Conservation (phyloP, 2,329 filamentous ascomycete species). For the Ophiosphaerella korrae region DNA sequence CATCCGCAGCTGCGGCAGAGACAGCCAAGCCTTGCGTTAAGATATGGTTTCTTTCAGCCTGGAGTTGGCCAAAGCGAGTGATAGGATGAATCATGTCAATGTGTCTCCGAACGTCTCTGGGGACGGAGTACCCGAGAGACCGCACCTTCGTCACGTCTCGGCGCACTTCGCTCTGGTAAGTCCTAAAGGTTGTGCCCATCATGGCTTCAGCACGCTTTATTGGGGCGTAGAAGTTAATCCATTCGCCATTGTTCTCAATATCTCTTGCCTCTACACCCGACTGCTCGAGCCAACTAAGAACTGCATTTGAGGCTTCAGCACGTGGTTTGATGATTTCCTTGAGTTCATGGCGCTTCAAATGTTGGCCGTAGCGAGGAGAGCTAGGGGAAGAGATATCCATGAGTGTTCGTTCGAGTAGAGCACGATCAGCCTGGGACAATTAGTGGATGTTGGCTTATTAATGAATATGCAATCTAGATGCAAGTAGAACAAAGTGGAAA, state of each 20-base stretch:
- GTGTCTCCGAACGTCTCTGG: slow-evolving; percentile 58
- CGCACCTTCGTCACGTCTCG: slow-evolving; percentile 56
- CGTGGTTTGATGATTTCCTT: slow-evolving; percentile 60
- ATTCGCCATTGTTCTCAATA: slow-evolving; percentile 61
- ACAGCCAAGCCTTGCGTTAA: slow-evolving; percentile 33
- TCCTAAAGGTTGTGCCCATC: slow-evolving; percentile 62
- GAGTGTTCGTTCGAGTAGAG: slow-evolving; percentile 62
- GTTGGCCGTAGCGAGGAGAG: slow-evolving; percentile 63
- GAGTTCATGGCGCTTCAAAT: slow-evolving; percentile 66
- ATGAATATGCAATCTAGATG: not conserved
- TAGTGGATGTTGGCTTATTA: slow-evolving; percentile 9
- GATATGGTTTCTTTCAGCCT: slow-evolving; percentile 48
- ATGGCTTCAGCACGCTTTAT: slow-evolving; percentile 60
- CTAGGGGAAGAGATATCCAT: slow-evolving; percentile 67
- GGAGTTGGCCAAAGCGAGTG: slow-evolving; percentile 63
- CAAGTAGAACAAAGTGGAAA: not conserved
- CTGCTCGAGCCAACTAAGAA: slow-evolving; percentile 61
- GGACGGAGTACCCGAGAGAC: slow-evolving; percentile 66
- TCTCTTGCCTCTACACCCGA: slow-evolving; percentile 54
- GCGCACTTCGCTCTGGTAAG: slow-evolving; percentile 57
- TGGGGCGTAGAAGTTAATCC: slow-evolving; percentile 64
- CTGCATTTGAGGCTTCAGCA: slow-evolving; percentile 53
- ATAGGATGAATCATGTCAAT: slow-evolving; percentile 70
- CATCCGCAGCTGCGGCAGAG: slow-evolving; percentile 31
- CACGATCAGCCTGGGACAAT: slow-evolving; percentile 54